Base-by-base conservation (phyloP, 768 basidiomycete species). In the Porphyrellus cyaneotinctus region DNA sequence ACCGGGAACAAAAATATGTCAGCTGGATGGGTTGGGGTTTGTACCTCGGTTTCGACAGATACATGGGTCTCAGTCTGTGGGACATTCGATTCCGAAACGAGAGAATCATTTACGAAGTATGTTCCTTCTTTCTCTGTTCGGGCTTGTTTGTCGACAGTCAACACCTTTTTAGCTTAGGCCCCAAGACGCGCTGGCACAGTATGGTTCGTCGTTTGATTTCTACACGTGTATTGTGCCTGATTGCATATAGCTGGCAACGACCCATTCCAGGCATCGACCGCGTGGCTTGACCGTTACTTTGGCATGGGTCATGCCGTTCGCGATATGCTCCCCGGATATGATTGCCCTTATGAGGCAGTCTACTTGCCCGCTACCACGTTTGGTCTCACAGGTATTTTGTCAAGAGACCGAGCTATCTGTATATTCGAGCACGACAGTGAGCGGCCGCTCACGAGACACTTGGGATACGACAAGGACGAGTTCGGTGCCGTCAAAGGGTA, bases 21-120 rank as follows among this genome's bases (percentile, higher is more conserved):
- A 79, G 74, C 41, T 87, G 84, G 84, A 80, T 86, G 80, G 81
- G 81, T 3, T 85, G 82, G 82, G 72, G 74, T 0, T 48, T 84
- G 65, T 84, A 78, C 55, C 70, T 84, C 28, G 78, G 80, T 47
- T 86, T 85, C 60, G 81, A 83, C 50, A 64, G 82, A 24, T 85
- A 86, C 60, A 85, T 85, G 83, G 85, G 82, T 13, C 57, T 83
- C 56, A 78, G 74, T 52, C 65, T 84, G n/a, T 85, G 80, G 79
- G 78, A 85, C 59, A 73, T 84, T 43, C 70, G 75, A 5, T 81
- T 86, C 70, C 68, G 72, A 33, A 75, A 74, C 13, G 83, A 83
- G 60, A 66, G 84, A 32, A 78, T 87, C 38, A 75, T 85, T 39
- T 87, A 86, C 57, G 79, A 84, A 69, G 78, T 78, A 43, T 48